These are phyloP conservation scores for Phytophthora vignae DNA, from an alignment of 352 stramenopile genomes.

Conservation along the genomic window DNA sequence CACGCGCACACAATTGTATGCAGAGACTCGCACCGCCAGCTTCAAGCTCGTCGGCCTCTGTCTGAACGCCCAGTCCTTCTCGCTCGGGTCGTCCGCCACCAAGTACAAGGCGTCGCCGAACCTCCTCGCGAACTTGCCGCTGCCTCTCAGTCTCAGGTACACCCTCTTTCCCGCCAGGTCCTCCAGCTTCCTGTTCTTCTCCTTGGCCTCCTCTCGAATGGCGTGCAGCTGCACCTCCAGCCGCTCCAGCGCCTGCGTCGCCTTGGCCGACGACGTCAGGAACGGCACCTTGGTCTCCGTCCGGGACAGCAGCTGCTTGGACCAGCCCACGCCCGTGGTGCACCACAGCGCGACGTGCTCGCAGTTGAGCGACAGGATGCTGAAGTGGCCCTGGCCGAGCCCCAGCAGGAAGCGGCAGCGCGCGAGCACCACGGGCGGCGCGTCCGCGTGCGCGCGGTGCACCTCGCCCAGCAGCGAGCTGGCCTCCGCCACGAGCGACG, in stretches of 20 bases:
- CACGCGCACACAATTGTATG: slow-evolving; percentile 70
- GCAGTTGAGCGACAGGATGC: slow-evolving; percentile 75
- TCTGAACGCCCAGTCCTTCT: slow-evolving; percentile 70
- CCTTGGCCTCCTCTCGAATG: slow-evolving; percentile 40
- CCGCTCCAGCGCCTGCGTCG: slow-evolving; percentile 34
- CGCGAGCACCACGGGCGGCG: slow-evolving; percentile 72
- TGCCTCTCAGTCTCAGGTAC: slow-evolving; percentile 53
- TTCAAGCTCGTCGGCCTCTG: slow-evolving; percentile 65
- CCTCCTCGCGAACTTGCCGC: slow-evolving; percentile 61
- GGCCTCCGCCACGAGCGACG: slow-evolving; percentile 65
- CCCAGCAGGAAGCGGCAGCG: slow-evolving; percentile 75
- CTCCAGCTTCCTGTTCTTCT: slow-evolving; percentile 46
- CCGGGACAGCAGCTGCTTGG: slow-evolving; percentile 74
- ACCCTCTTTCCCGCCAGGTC: slow-evolving; percentile 54
- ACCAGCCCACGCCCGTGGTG: slow-evolving; percentile 78
- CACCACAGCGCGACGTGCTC: slow-evolving; percentile 84
- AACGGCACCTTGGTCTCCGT: slow-evolving; percentile 59
- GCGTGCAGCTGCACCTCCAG: slow-evolving; percentile 46
- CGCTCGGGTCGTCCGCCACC: slow-evolving; percentile 64
- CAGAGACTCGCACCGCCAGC: slow-evolving; percentile 42
- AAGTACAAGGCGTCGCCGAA: slow-evolving; percentile 61
- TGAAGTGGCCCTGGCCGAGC: slow-evolving; percentile 74
- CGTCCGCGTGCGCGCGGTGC: slow-evolving; percentile 65
- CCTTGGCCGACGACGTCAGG: slow-evolving; percentile 44
- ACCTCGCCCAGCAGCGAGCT: slow-evolving; percentile 71